phyloP scores from a whole-genome alignment of 140 eudicot species.

The Bidens hawaiensis region DNA sequence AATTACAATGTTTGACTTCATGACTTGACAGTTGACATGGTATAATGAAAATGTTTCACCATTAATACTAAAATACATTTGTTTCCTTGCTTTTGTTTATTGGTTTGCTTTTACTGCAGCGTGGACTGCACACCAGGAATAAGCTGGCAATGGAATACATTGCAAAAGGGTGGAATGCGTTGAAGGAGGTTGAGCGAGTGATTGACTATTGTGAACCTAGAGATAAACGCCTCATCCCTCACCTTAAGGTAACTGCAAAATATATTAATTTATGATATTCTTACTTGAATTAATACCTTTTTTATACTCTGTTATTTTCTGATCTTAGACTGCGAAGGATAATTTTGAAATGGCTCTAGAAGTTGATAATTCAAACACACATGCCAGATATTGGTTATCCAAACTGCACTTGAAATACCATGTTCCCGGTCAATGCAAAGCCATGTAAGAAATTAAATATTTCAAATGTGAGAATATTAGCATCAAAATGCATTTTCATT shows the following conservation, averaged over 20 bases:
- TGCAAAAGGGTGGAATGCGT: conserved; percentile 79
- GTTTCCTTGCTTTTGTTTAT: not conserved
- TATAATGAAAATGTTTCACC: not conserved
- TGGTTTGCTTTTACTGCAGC: conserved; percentile 20
- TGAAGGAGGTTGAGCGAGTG: conserved; percentile 87
- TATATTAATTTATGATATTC: not conserved
- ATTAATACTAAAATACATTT: not conserved
- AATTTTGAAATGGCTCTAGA: conserved; percentile 87
- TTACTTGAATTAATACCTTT: not conserved
- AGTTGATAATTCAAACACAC: conserved; percentile 82
- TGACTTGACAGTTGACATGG: too few relatives aligned
- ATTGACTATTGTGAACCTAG: conserved; percentile 76
- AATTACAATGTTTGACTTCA: not conserved
- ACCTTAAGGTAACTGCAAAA: conserved; percentile 49
- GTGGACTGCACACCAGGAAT: conserved; percentile 69
- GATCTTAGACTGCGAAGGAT: conserved; percentile 68
- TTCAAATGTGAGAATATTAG: not conserved
- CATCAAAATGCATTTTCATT: not conserved
- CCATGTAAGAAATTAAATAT: conserved; percentile 49
- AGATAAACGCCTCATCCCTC: conserved; percentile 89
- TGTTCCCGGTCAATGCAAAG: conserved; percentile 85
- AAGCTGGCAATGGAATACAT: conserved; percentile 72
- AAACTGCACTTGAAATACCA: conserved; percentile 80
- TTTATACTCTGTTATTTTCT: not conserved
- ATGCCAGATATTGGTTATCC: conserved; percentile 87